These are phyloP conservation scores for Chaetomiaceae sp. DNA, from an alignment of 2,329 filamentous ascomycete genomes.

Conservation along the genomic window DNA sequence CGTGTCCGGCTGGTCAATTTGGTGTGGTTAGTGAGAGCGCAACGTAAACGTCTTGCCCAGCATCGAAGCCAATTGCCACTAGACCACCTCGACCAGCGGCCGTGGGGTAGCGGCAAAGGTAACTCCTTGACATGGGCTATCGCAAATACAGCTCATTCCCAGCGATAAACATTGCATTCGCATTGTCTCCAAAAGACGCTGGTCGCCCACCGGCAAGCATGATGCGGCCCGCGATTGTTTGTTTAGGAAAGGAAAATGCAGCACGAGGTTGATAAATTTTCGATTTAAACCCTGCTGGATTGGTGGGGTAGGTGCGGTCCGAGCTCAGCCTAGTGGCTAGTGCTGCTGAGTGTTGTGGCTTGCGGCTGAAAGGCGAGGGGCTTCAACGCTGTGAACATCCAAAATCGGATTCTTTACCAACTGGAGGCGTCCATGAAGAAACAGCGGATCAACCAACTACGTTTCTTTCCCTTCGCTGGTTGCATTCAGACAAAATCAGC, in stretches of 20 bases:
- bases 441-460: not conserved
- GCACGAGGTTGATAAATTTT: conserved; percentile 17
- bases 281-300: conserved; percentile 11
- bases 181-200: not conserved
- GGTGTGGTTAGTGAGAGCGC: not conserved
- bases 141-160: not conserved
- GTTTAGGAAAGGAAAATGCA: conserved; percentile 7
- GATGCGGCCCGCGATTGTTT: not conserved
- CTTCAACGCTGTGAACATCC: not conserved
- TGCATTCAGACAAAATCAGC: not conserved
- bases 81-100: not conserved
- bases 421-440: not conserved
- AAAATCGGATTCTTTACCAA: not conserved
- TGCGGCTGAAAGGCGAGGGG: not conserved
- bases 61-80: not conserved
- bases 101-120: not conserved
- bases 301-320: conserved; percentile 8
- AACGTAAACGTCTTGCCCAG: not conserved
- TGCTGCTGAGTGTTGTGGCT: conserved; percentile 5
- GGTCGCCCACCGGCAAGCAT: not conserved
- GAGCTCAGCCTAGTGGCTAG: conserved; percentile 1
- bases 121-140: not conserved
- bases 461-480: not conserved
- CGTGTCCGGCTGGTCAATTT: not conserved
- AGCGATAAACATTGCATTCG: not conserved